Evolutionary conservation across 1,284 basidiomycete species (phyloP), one percentile per base, ranked within the genome.

Genomic region (Moesziomyces antarcticus): DNA sequence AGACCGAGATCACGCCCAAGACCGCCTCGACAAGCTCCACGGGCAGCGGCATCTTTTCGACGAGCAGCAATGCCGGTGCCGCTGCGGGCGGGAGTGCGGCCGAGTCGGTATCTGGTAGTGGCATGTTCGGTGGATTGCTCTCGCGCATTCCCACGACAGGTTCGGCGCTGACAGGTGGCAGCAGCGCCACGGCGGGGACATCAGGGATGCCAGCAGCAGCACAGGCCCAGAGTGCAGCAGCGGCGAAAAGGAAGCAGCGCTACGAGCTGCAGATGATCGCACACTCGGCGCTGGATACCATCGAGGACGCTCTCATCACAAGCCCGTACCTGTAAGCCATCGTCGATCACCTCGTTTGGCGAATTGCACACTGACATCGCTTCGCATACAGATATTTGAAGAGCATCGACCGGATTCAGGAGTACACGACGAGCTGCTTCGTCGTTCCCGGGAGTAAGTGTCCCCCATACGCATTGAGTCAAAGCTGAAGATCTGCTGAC

Each of bases 261-360:
- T 63, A 75, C 43, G 81, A 77, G 40, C 57, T 83, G 16, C 82
- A 83, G 62, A 82, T 82, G 77, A 81, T 83, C n/a, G 82, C 82
- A 3, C 81, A 82, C 51, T 76, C 75, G 13, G 63, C 76, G 1
- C 45, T 83, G n/a, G 82, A 83, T 37, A 73, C 75, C 7, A 73
- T 83, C 9, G 81, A 83, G 48, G 82, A 83, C 50, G 66, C 68
- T 11, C 67, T 76, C 37, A 75, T 76, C 46, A 56, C 72, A 6
- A 72, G 72, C 45, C 61, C 65, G 1, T 69, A 75, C 35, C 56
- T 82, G 74, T 82, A 62, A 66, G 79, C 8, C 68, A n/a, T 5
- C 22, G 10, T 8, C 16, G 9, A 33, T 14, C 20, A 11, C 8
- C 33, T 46, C 14, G 27, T 20, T 16, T 10, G 0, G 24, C 20